Conservation (phyloP, 2,329 filamentous ascomycete species). For the Aspergillus carbonarius region DNA sequence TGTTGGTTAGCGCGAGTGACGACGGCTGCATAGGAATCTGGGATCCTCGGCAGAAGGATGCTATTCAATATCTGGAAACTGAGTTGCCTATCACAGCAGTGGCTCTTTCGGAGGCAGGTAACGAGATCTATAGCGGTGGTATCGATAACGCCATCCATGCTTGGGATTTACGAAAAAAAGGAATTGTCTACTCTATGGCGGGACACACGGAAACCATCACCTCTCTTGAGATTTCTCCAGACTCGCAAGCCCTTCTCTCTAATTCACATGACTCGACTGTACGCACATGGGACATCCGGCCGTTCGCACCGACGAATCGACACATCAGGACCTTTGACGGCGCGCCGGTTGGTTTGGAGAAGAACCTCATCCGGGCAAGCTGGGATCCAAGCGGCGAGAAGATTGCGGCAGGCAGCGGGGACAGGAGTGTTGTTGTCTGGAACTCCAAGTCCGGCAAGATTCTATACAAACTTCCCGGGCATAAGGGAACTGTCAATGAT, state of each 20-base stretch:
- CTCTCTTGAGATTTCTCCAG: constrained; percentile 85
- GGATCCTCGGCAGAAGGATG: constrained; percentile 90
- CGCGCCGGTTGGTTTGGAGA: constrained; percentile 82
- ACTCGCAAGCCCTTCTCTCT: constrained; percentile 84
- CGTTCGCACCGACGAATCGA: constrained; percentile 86
- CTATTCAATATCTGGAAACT: constrained; percentile 82
- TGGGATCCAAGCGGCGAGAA: constrained; percentile 86
- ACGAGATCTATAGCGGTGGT: constrained; percentile 89
- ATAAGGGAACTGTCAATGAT: constrained; percentile 93
- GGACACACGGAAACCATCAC: constrained; percentile 93
- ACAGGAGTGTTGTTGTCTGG: constrained; percentile 90
- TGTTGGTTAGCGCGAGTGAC: constrained; percentile 87
- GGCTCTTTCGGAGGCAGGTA: constrained; percentile 87
- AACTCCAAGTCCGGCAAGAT: constrained; percentile 84
- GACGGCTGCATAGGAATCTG: constrained; percentile 93
- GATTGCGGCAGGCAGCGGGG: constrained; percentile 84
- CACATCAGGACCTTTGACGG: constrained; percentile 88
- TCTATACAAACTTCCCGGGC: constrained; percentile 89
- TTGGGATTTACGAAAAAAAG: constrained; percentile 93
- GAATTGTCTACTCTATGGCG: constrained; percentile 79
- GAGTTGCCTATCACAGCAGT: constrained; percentile 91
- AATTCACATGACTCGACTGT: constrained; percentile 94
- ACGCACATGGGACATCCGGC: constrained; percentile 91
- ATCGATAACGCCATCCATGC: constrained; percentile 98
- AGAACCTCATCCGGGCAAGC: constrained; percentile 85